These are phyloP conservation scores for Parietaria judaica DNA, from an alignment of 306 rosid species.

Conservation along the genomic window DNA sequence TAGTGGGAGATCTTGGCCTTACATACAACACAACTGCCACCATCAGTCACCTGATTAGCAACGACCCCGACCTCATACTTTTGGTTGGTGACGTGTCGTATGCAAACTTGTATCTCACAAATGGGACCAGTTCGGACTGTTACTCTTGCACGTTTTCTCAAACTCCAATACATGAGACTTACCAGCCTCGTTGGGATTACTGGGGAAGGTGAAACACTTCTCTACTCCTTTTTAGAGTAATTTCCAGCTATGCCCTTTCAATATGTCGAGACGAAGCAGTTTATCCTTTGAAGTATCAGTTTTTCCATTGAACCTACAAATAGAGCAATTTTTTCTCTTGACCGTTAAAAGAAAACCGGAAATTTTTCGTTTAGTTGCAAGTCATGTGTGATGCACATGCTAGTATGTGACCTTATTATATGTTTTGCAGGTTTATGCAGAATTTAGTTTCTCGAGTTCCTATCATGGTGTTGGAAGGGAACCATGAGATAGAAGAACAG, in stretches of 20 bases:
- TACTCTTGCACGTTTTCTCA: slow-evolving; percentile 64
- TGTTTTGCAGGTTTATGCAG: slow-evolving; percentile 71
- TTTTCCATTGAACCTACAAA: neutral
- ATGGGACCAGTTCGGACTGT: slow-evolving; percentile 79
- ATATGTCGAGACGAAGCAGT: neutral
- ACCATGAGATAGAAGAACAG: slow-evolving; percentile 74
- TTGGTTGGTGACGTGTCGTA: slow-evolving; percentile 73
- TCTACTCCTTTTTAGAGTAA: neutral
- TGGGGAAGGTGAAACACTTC: slow-evolving; percentile 64
- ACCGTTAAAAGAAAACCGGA: no score
- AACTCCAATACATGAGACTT: slow-evolving; percentile 75
- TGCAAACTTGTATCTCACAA: slow-evolving; percentile 71
- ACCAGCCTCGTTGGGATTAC: slow-evolving; percentile 90
- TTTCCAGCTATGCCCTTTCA: neutral
- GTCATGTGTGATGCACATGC: no score
- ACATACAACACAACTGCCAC: slow-evolving; percentile 76
- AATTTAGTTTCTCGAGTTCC: slow-evolving; percentile 63
- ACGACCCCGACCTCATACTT: slow-evolving; percentile 65
- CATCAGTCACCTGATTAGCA: slow-evolving; percentile 49
- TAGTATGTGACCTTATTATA: slow-evolving; percentile 12
- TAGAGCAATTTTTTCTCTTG: no score
- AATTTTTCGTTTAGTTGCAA: no score
- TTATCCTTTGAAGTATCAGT: neutral
- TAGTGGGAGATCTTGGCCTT: slow-evolving; percentile 89
- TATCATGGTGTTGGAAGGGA: slow-evolving; percentile 80